Evolutionary conservation across 352 stramenopile genomes (phyloP), one percentile per base, ranked within the genome.

Genomic region (Globisporangium polare): DNA sequence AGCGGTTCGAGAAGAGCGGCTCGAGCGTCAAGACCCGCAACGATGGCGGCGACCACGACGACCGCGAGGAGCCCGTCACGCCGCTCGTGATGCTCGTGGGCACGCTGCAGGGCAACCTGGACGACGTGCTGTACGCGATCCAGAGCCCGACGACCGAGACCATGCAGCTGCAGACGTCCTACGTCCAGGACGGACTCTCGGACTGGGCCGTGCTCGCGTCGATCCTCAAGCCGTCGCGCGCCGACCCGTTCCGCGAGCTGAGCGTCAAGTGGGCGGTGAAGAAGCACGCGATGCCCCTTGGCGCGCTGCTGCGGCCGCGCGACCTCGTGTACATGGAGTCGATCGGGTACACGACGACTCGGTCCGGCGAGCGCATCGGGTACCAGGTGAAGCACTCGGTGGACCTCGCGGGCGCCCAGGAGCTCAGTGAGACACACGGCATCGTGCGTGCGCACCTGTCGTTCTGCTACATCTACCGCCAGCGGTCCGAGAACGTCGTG

Each of bases 301-400:
- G 73, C 58, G 33, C 68, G 53, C 43, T 88, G 6, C 64, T 86
- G n/a, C 78, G 78, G 49, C 74, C 83, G 53, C 78, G 80, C 17
- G 80, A 90, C 67, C 76, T 78, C 46, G 80, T 86, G 49, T 86
- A 77, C 53, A 60, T 90, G 50, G 76, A 90, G 60, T 77, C 76
- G 5, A 83, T 69, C 2, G 80, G 80, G 0, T 73, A 83, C 42
- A 62, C 63, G 1, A 62, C 59, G 0, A 68, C 83, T 15, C 58
- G 67, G 20, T 77, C 63, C 5, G 75, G 75, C 27, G 77, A 89
- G 41, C 49, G 66, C 29, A 61, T 91, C 43, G 79, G 79, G n/a
- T 91, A 78, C 60, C 81, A 89, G 17, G 57, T 91, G 22, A 55
- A 84, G 15, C 81, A 89, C 67, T 88, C 77, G 33, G 72, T 90